Evolutionary conservation across 192 early-diverging fungal genomes (phyloP), one percentile per base, ranked within the genome.

Genomic region (Coemansia guatemalensis): DNA sequence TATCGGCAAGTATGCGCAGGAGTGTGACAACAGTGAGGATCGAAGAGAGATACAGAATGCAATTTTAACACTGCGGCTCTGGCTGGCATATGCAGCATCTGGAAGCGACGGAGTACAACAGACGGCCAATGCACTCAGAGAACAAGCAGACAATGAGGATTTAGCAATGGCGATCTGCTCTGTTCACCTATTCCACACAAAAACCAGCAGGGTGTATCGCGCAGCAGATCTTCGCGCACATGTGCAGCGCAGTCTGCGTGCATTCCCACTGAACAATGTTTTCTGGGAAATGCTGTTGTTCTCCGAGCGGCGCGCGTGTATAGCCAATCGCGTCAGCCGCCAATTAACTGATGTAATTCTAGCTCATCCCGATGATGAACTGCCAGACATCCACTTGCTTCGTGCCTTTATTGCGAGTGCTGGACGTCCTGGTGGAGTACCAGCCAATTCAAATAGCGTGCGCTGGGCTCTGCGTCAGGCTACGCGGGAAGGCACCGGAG

Each of bases 221-320:
- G 64, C 57, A 20, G 32, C 23, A 3, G 68, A 76, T 48, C 52
- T 76, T 21, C 74, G 74, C 22, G n/a, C 9, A 4, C 68, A 60
- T 27, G 39, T 71, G 62, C 48, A 60, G 48, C 20, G 7, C 2
- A 59, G 64, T 0, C 20, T 76, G 6, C 33, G 24, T n/a, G 32
- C 6, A n/a, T 64, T 47, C 25, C 68, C 68, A 17, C 64, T 70
- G 41, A 71, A 47, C 33, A 64, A 56, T 22, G 60, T 53, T 12
- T 39, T 76, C 27, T 76, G 74, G 74, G 64, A 76, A 18, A 76
- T 76, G 64, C 48, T 71, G 6, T 20, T 64, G 17, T 11, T 12
- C 17, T 56, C 39, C 32, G 73, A 69, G 39, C 32, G 52, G 18
- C 72, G 60, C n/a, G 9, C 56, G 12, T 35, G 23, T 2, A 33